Evolutionary conservation across 1,284 basidiomycete genomes (phyloP), one percentile per base, ranked within the genome.

Genomic region (Golubevia pallescens): DNA sequence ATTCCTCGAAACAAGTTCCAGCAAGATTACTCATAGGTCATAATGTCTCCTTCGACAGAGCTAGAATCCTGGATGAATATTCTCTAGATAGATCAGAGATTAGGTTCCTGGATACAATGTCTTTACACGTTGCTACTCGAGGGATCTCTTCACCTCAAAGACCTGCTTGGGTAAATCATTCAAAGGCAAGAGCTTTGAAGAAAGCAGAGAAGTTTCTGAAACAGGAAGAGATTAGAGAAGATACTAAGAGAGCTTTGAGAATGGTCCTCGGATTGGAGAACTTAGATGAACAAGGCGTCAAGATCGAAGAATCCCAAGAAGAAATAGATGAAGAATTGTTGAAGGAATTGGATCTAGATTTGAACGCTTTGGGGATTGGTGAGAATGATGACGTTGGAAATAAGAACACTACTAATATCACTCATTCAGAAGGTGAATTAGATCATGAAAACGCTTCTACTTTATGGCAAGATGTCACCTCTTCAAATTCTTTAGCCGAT

Each of bases 141-240:
- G 96, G 97, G 4, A 96, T 99, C 65, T 96, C 95, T 0, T 95
- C 93, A 0, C 93, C 95, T 70, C 97, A 99, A 84, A 91, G 95
- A 0, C 93, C 94, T 0, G 92, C 93, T 1, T 99, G 95, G 95
- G 90, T 92, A 87, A 91, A 92, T 80, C 90, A 95, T 81, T 89
- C 90, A 64, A 93, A 93, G n/a, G n/a, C n/a, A n/a, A 38, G 34
- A 38, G 34, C 34, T 38, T 10, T 38, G 5, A 38, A 38, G 34
- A 38, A 38, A 10, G 34, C 34, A 38, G 5, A 38, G 34, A 38
- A 38, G 34, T 5, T 38, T 48, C 42, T 48, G 42, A 48, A 48
- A 48, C 42, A 48, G 16, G 42, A 48, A 48, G 42, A 48, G 16
- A 16, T 48, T 48, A 48, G 42, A 48, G 42, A 48, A 48, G 42